phyloP scores from a whole-genome alignment of 2,329 filamentous ascomycete genomes.

The Claviceps humidiphila region DNA sequence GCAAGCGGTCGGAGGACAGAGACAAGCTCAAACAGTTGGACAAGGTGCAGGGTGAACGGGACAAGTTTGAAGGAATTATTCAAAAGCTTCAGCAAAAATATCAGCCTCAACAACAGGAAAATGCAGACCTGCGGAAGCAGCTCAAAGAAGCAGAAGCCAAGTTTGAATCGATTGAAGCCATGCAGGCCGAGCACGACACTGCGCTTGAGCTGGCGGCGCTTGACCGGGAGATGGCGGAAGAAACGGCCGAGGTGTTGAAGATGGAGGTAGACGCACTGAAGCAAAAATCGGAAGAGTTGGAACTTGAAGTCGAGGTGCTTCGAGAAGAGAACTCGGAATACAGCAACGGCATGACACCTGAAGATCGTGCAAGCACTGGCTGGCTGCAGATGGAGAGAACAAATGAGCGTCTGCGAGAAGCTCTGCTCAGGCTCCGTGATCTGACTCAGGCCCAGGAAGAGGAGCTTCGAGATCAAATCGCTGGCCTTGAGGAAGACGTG shows the following conservation, averaged over 20 bases:
- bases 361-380: constrained; percentile 73
- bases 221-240: constrained; percentile 93
- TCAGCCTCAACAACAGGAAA: constrained; percentile 71
- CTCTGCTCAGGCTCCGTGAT: constrained; percentile 71
- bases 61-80: constrained; percentile 72
- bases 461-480: constrained; percentile 63
- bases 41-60: constrained; percentile 59
- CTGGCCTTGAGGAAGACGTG: constrained; percentile 58
- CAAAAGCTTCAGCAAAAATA: constrained; percentile 85
- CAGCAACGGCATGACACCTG: constrained; percentile 70
- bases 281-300: constrained; percentile 65
- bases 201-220: constrained; percentile 76
- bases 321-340: constrained; percentile 78
- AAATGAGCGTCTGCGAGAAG: constrained; percentile 77
- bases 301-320: constrained; percentile 77
- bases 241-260: constrained; percentile 72
- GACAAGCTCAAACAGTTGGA: constrained; percentile 73
- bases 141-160: constrained; percentile 62
- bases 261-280: constrained; percentile 68
- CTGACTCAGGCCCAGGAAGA: constrained; percentile 75
- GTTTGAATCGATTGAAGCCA: constrained; percentile 52
- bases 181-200: constrained; percentile 70
- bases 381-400: constrained; percentile 87
- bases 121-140: constrained; percentile 60
- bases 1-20: constrained; percentile 72